A percentile compares a stretch with the other conserved stretches of the same genome.
Evolutionary conservation across 129 eudicot genomes (phyloP).

Genomic region (Pseudognaphalium luteoalbum): DNA sequence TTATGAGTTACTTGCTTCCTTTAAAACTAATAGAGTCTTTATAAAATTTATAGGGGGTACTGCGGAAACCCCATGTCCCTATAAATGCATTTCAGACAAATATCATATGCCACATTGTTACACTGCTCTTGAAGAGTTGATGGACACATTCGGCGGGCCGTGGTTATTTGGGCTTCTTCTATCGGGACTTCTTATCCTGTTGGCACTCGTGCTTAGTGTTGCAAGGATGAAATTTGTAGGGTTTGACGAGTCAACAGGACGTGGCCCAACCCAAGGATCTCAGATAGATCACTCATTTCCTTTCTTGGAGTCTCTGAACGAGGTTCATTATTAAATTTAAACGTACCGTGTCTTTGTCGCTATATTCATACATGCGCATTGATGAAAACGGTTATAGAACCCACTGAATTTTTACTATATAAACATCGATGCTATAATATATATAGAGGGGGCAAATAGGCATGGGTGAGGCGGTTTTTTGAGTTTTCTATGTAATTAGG

Average conservation of each 20-base stretch:
- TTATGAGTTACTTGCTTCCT: slow-evolving; percentile 12
- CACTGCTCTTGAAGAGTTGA: slow-evolving; percentile 92
- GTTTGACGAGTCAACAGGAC: slow-evolving; percentile 78
- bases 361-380: background rate
- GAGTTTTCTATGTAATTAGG: background rate
- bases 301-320: slow-evolving; percentile 93
- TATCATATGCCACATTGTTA: slow-evolving; percentile 97
- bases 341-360: background rate
- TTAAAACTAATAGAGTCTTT: slow-evolving; percentile 3
- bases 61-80: slow-evolving; percentile 88
- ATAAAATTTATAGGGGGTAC: slow-evolving; percentile 65
- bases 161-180: slow-evolving; percentile 88
- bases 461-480: background rate
- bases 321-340: slow-evolving; percentile 45
- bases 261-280: slow-evolving; percentile 87
- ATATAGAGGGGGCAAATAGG: background rate
- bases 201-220: slow-evolving; percentile 93
- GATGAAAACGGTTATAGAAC: background rate
- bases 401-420: background rate
- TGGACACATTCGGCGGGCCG: slow-evolving; percentile 98
- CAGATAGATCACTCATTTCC: slow-evolving; percentile 98
- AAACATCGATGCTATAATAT: background rate
- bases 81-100: slow-evolving; percentile 83
- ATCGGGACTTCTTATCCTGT: slow-evolving; percentile 72
- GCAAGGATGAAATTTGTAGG: slow-evolving; percentile 96